These are phyloP conservation scores for Fusarium sp. DNA, from an alignment of 2,329 filamentous ascomycete genomes.

Conservation along the genomic window DNA sequence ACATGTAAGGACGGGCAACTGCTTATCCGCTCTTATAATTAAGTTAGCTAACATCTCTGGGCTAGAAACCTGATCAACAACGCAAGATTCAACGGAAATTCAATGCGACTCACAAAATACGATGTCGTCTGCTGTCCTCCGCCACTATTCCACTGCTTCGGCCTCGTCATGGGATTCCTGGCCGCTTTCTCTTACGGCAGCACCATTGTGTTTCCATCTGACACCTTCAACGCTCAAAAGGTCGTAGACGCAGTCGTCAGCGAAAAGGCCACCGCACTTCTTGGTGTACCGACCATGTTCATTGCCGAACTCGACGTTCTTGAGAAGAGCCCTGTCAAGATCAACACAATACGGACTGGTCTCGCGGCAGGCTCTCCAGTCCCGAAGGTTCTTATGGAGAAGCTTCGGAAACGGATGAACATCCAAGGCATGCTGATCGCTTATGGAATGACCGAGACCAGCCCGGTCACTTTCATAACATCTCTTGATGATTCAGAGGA, in stretches of 20 bases:
- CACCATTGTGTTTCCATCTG: constrained; percentile 74
- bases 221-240: constrained; percentile 72
- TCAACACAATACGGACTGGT: not conserved
- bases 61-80: constrained; percentile 69
- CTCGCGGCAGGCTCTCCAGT: not conserved
- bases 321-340: not conserved
- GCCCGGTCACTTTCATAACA: constrained; percentile 71
- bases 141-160: constrained; percentile 77
- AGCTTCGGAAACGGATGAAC: not conserved
- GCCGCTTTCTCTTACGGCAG: constrained; percentile 73
- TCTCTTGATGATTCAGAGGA: constrained; percentile 73
- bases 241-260: constrained; percentile 67
- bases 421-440: constrained; percentile 36
- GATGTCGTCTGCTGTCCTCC: constrained; percentile 75
- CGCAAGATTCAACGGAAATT: constrained; percentile 57
- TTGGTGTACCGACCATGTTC: constrained; percentile 76
- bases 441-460: constrained; percentile 77
- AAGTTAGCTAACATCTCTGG: not conserved
- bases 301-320: constrained; percentile 68
- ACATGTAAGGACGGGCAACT: not conserved
- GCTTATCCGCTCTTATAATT: no score
- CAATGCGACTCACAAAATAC: constrained; percentile 54
- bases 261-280: constrained; percentile 64
- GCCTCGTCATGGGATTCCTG: constrained; percentile 78
- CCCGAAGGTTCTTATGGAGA: not conserved